Conservation (phyloP, 2,329 filamentous ascomycete genomes). For the Trichoderma sp. region DNA sequence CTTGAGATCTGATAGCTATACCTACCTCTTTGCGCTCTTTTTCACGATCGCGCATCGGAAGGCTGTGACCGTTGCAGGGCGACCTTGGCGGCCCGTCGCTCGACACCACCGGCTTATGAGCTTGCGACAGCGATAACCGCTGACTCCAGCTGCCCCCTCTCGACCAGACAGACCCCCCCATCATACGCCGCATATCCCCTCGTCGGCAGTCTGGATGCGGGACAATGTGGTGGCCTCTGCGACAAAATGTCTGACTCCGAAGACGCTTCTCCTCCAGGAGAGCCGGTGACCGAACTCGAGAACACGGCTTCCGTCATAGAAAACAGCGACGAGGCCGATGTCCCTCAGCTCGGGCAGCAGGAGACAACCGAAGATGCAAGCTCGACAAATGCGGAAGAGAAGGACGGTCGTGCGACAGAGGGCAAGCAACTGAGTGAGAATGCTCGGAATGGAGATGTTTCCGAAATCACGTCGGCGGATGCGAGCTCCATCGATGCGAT, state of each 20-base stretch:
- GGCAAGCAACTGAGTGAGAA: constrained; percentile 50
- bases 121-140: constrained; percentile 20
- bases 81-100: constrained; percentile 2
- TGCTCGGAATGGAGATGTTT: constrained; percentile 49
- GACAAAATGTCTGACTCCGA: constrained; percentile 54
- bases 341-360: constrained; percentile 32
- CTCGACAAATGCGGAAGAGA: constrained; percentile 28
- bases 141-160: constrained; percentile 3
- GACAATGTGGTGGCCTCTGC: constrained; percentile 45
- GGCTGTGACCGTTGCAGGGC: not conserved
- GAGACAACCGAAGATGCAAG: constrained; percentile 27
- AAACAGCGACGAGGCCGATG: constrained; percentile 29
- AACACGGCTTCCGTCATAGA: constrained; percentile 22
- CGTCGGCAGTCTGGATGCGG: constrained; percentile 3
- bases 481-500: constrained; percentile 51
- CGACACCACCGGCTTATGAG: not conserved
- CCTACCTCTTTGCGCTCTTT: not conserved
- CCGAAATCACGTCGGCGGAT: constrained; percentile 57
- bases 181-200: not conserved
- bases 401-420: constrained; percentile 30
- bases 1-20: constrained; percentile 8
- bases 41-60: constrained; percentile 5
- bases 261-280: constrained; percentile 48
- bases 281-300: constrained; percentile 48
- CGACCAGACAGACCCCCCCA: not conserved